Evolutionary conservation across 345 rosid genomes (phyloP).

Genomic region (Euclidium syriacum): DNA sequence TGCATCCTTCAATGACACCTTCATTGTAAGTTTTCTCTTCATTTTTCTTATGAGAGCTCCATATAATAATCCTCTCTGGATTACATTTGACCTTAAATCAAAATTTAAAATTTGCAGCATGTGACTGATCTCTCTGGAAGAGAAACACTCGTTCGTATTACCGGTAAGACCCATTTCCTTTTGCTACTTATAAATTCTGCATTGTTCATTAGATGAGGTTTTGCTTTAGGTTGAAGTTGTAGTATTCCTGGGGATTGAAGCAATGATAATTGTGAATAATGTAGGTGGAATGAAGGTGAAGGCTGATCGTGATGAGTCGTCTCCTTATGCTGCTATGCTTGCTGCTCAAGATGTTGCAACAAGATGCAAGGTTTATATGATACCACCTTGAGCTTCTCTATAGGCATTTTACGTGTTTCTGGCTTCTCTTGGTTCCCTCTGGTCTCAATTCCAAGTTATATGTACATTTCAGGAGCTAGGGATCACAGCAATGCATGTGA

Average conservation of each 20-base stretch:
- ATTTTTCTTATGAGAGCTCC: neutral
- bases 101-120: slow-evolving; percentile 48
- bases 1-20: slow-evolving; percentile 68
- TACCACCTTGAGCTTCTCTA: neutral
- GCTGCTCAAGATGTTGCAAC: slow-evolving; percentile 67
- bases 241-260: neutral
- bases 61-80: neutral
- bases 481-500: slow-evolving; percentile 64
- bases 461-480: slow-evolving; percentile 56
- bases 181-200: too few species aligned
- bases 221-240: neutral
- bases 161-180: slow-evolving; percentile 31
- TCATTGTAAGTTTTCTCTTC: slow-evolving; percentile 45
- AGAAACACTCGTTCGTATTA: slow-evolving; percentile 76
- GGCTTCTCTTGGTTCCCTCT: slow-evolving; percentile 10
- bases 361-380: slow-evolving; percentile 49
- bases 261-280: neutral
- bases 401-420: neutral
- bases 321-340: slow-evolving; percentile 80
- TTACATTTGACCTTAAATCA: neutral
- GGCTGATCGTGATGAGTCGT: slow-evolving; percentile 77
- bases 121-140: slow-evolving; percentile 80
- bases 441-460: slow-evolving; percentile 22
- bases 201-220: too few species aligned
- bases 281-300: slow-evolving; percentile 88